These are phyloP conservation scores for Extremus antarcticus DNA, from an alignment of 495 filamentous ascomycete genomes.

Conservation along the genomic window DNA sequence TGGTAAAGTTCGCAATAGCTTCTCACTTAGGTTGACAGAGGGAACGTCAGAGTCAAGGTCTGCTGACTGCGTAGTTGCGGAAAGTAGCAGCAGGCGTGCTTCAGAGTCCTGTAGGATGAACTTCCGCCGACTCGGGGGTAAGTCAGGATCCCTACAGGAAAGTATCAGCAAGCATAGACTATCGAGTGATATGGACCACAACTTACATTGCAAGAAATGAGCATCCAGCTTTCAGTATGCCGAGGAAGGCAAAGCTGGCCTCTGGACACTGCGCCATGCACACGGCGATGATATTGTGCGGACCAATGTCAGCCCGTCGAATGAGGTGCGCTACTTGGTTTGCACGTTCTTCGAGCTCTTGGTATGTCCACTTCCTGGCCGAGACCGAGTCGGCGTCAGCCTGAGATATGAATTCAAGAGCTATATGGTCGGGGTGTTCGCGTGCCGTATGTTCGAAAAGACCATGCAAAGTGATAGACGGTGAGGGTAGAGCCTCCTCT, in stretches of 20 bases:
- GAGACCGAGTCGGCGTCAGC: slow-evolving; percentile 27
- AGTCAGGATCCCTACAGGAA: slow-evolving; percentile 55
- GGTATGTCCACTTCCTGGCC: slow-evolving; percentile 48
- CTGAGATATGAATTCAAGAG: slow-evolving; percentile 49
- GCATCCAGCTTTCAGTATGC: slow-evolving; percentile 71
- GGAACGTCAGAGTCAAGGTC: not conserved
- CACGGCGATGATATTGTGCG: slow-evolving; percentile 54
- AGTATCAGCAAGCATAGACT: no score
- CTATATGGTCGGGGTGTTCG: slow-evolving; percentile 36
- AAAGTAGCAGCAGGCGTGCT: slow-evolving; percentile 38
- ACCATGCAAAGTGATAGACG: slow-evolving; percentile 45
- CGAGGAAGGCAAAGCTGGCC: slow-evolving; percentile 67
- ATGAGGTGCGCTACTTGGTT: slow-evolving; percentile 52
- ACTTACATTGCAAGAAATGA: slow-evolving; percentile 68
- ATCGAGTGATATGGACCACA: no score
- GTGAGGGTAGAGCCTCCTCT: slow-evolving; percentile 33
- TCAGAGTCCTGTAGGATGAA: slow-evolving; percentile 57
- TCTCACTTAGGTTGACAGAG: not conserved
- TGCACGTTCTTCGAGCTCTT: slow-evolving; percentile 46
- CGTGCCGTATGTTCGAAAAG: slow-evolving; percentile 44
- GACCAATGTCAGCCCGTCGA: slow-evolving; percentile 23
- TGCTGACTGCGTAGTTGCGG: not conserved
- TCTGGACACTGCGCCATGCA: slow-evolving; percentile 75
- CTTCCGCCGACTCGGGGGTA: slow-evolving; percentile 49
- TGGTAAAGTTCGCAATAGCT: not conserved